Base-by-base conservation (phyloP, 805 yeast species). In the Sungouiella blattae region DNA sequence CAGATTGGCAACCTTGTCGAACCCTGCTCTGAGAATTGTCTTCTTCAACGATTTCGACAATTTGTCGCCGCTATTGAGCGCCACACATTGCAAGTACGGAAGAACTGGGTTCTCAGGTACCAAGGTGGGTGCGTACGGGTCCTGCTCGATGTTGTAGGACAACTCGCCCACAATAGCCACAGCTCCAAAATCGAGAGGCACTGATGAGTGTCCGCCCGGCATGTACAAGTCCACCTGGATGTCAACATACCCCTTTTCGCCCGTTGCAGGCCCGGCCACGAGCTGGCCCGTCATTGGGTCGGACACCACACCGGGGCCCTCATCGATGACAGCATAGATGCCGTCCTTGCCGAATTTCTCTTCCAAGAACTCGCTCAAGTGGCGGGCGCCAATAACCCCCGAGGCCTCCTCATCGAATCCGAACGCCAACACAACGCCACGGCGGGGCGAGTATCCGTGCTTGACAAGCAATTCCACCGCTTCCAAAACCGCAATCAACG, bases 101-200 rank as follows among this genome's bases (percentile, higher is more conserved):
- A 77, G 67, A 35, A 75, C 62, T 9, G 95, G 96, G 58, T 82
- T 87, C 32, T 60, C 61, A 2, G 58, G 44, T 7, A 75, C 58
- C 24, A 84, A 56, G 9, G 61, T 43, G 1, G 80, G 65, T 13
- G 60, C 53, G 49, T 64, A 80, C 6, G 80, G 81, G 40, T 75
- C 71, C 8, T 58, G 55, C 55, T 87, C 95, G 26, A 86, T 62
- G 12, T 55, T 46, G 7, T 64, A 57, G 8, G 80, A 66, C 36
- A 85, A 62, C 38, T 81, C 78, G 2, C 87, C 68, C 33, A 80
- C 64, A 24, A 86, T 71, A 9, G 93, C 95, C 58, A 87, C 83
- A 2, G 83, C 72, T 4, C 94, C 84, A 52, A 86, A 93, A 30
- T 76, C 81, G 2, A 89, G 91, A 6, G 94, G 93, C n/a, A 72